Evolutionary conservation across 331 rosid genomes (phyloP).

Genomic region (Rhamnella rubrinervis): DNA sequence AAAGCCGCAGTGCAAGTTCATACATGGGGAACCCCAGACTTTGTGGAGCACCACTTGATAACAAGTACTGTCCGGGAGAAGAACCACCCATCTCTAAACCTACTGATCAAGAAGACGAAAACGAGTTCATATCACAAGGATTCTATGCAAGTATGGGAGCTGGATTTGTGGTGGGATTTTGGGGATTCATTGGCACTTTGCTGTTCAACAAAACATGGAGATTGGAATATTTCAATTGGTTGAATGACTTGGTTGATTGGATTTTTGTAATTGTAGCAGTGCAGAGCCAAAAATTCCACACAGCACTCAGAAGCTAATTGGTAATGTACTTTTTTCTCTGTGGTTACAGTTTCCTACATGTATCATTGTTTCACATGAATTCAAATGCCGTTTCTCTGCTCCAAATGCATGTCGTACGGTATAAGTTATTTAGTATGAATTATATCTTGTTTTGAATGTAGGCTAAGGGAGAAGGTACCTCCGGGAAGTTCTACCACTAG

Average conservation of each 20-base stretch:
- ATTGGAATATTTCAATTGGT: not conserved
- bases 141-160: conserved; percentile 21
- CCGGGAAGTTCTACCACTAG: too few species aligned
- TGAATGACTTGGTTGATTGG: not conserved
- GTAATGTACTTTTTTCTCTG: too few species aligned
- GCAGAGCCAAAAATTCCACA: too few species aligned
- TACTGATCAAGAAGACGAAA: not conserved
- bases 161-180: conserved; percentile 18
- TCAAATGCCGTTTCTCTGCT: too few species aligned
- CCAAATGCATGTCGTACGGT: too few species aligned
- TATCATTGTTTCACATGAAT: too few species aligned
- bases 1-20: not conserved
- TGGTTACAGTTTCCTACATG: too few species aligned
- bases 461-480: too few species aligned
- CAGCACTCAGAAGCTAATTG: too few species aligned
- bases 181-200: not conserved
- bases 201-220: conserved; percentile 14
- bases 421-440: too few species aligned
- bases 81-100: not conserved
- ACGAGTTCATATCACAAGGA: not conserved
- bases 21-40: conserved; percentile 24
- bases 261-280: conserved; percentile 2
- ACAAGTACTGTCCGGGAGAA: not conserved
- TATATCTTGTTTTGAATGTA: too few species aligned
- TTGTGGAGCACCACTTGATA: conserved; percentile 25